A percentile compares a stretch with the other conserved stretches of the same genome.
Conservation (phyloP, 139 green algal genomes). For the Chlorella sp. region DNA sequence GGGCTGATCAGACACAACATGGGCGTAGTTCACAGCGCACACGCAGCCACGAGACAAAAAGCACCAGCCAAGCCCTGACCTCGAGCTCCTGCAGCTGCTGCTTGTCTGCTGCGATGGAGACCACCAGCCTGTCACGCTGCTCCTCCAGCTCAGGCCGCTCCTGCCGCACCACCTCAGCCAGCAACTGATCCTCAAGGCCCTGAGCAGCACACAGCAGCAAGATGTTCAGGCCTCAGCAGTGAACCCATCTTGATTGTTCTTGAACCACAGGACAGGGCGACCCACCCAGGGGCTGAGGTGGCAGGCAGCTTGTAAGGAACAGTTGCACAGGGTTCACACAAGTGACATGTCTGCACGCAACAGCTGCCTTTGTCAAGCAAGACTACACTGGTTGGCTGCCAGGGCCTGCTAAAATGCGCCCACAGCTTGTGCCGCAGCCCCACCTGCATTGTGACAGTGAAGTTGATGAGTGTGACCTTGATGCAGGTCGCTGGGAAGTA, state of each 20-base stretch:
- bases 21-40: too few species aligned
- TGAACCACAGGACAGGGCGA: not conserved
- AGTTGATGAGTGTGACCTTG: constrained; percentile 84
- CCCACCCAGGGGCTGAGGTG: not conserved
- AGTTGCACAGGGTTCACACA: not conserved
- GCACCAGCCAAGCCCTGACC: constrained; percentile 17
- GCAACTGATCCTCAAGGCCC: constrained; percentile 84
- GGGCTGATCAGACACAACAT: too few species aligned
- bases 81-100: constrained; percentile 64
- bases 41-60: not conserved
- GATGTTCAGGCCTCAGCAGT: not conserved
- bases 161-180: constrained; percentile 73
- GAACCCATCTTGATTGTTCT: not conserved
- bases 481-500: constrained; percentile 83
- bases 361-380: not conserved
- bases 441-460: constrained; percentile 58
- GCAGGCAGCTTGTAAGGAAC: not conserved
- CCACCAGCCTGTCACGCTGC: constrained; percentile 67
- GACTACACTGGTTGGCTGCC: too few species aligned
- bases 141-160: constrained; percentile 70
- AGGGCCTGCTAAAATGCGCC: too few species aligned
- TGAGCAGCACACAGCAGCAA: constrained; percentile 5
- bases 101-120: constrained; percentile 76
- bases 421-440: not conserved
- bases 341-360: not conserved